Evolutionary conservation across 139 green algal genomes (phyloP), one percentile per base, ranked within the genome.

Genomic region (Haematococcus sp.): DNA sequence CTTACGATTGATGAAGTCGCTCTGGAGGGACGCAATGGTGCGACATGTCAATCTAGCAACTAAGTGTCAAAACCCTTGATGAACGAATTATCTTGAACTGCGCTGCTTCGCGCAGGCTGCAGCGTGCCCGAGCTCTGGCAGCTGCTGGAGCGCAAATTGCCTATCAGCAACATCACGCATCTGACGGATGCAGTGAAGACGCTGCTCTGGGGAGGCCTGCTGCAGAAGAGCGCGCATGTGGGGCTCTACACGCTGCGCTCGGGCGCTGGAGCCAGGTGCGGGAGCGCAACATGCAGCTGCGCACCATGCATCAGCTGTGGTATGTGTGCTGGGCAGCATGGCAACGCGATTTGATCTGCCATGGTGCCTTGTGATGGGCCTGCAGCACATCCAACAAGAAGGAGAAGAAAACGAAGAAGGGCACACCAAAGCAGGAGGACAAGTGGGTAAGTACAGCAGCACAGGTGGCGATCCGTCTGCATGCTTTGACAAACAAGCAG

Each of bases 51-150:
- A 52, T 16, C n/a, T n/a, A n/a, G 20, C 20, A 51, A 33, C n/a
- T n/a, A 1, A 2, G 17, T 25, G 1, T 52, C 20, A 19, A 9
- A 16, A 7, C 11, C 1, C 2, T 25, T 52, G 11, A n/a, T 68
- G 19, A n/a, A n/a, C n/a, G n/a, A n/a, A n/a, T 31, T 7, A 49
- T 19, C 7, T 19, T 1, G 11, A 19, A 25, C 19, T 52, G 46
- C 32, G 27, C 2, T 0, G 49, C 11, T 49, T 49, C 40, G 40
- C n/a, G 33, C 68, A 81, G 75, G 75, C 25, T 81, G 75, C 61
- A 55, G 11, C 0, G 68, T 76, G 60, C 27, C 52, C 0, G 22
- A 52, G 17, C 60, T 81, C 20, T 81, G 75, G 75, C 30, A 19
- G 20, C 33, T 73, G n/a, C 60, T 81, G 22, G 25, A 40, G 0